Evolutionary conservation across 2,329 filamentous ascomycete species (phyloP).

Genomic region (Phoma sp.): DNA sequence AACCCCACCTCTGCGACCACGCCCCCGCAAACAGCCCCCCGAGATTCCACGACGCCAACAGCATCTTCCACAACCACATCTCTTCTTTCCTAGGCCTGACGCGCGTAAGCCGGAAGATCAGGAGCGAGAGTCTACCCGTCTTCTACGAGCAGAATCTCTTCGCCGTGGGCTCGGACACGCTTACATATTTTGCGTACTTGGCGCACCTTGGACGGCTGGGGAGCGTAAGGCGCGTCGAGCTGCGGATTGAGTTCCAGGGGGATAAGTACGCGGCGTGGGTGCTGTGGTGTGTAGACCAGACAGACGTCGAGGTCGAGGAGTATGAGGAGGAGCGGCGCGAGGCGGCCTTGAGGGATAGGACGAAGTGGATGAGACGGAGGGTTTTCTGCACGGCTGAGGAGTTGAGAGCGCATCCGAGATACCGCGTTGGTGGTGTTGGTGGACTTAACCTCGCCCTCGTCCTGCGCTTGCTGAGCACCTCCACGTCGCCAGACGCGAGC

Average conservation of each 20-base stretch:
- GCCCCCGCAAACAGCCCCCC: neutral
- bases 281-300: neutral
- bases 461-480: constrained; percentile 3
- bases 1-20: constrained; percentile 2
- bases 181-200: constrained; percentile 1
- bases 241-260: neutral
- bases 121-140: neutral
- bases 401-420: neutral
- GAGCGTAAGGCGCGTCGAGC: neutral
- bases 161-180: neutral
- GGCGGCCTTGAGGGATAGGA: neutral
- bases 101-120: neutral
- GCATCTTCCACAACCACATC: neutral
- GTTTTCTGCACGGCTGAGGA: neutral
- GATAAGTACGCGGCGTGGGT: neutral
- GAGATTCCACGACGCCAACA: constrained; percentile 7
- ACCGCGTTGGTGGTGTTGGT: neutral
- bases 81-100: neutral
- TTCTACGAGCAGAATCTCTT: constrained; percentile 8
- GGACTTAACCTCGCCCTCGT: neutral
- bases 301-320: neutral
- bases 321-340: neutral
- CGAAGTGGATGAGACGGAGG: too few relatives aligned
- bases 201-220: neutral
- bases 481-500: neutral